Evolutionary conservation across 768 basidiomycete species (phyloP).

Genomic region (button mushroom (Agaricus bisporus)): DNA sequence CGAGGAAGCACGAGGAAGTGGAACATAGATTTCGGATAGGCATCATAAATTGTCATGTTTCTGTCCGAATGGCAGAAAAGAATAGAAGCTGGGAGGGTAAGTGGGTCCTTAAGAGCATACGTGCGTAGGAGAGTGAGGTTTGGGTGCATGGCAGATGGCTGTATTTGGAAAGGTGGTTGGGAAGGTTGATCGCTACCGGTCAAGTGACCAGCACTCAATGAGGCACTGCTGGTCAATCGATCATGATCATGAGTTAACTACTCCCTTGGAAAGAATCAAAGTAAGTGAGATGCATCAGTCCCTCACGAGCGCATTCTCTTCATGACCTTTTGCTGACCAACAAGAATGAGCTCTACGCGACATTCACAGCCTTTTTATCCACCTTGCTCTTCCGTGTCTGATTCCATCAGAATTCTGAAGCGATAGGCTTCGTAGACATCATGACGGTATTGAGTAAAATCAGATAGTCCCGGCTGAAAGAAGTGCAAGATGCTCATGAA

Average conservation of each 20-base stretch:
- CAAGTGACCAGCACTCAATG: too few relatives aligned
- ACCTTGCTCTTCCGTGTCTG: background rate
- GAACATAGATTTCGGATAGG: constrained; percentile 78
- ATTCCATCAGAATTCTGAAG: background rate
- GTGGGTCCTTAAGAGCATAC: constrained; percentile 52
- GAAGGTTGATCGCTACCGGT: background rate
- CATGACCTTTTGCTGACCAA: too few relatives aligned
- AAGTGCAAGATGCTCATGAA: background rate
- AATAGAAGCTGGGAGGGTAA: constrained; percentile 51
- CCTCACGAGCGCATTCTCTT: too few relatives aligned
- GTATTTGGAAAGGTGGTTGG: background rate
- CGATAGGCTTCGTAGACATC: background rate
- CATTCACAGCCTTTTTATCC: too few relatives aligned
- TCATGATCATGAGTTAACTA: too few relatives aligned
- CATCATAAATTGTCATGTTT: constrained; percentile 67
- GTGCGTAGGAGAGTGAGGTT: constrained; percentile 50
- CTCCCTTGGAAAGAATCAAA: too few relatives aligned
- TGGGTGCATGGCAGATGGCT: constrained; percentile 10
- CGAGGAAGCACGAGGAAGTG: constrained; percentile 87
- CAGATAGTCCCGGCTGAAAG: background rate
- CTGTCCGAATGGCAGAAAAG: constrained; percentile 49
- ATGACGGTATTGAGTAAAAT: too few relatives aligned
- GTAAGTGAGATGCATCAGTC: too few relatives aligned
- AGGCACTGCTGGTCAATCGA: too few relatives aligned
- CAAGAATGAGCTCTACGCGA: too few relatives aligned